Base-by-base conservation (phyloP, 441 rosid species). In the Aquilaria agallochum region DNA sequence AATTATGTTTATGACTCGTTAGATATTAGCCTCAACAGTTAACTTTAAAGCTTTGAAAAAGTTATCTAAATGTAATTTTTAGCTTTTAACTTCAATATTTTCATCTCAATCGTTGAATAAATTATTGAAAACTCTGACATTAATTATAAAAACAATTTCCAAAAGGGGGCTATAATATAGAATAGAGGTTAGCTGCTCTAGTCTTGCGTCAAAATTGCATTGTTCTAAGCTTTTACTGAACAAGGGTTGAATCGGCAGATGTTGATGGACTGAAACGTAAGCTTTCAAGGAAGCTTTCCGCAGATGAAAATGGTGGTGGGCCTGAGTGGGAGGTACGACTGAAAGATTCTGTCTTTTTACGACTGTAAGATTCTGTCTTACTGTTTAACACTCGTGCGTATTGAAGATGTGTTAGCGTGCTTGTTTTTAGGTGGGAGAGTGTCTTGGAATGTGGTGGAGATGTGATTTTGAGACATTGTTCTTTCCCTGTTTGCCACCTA, bases 371-470 rank as follows among this genome's bases (percentile, higher is more conserved):
- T 51, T 15, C 15, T 56, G 53, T 59, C 27, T 20, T 20, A 20
- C 27, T 20, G 27, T 20, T 20, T 20, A 20, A 36, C 7, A 36
- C 42, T 36, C 5, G 7, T 36, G 42, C 5, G 7, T 36, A 8
- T 36, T 36, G 42, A 36, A 5, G 1, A 46, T 61, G 31, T 20
- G 27, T 31, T 48, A 12, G 48, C 53, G 20, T 48, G 55, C 31
- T 64, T n/a, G 40, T 50, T 63, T 59, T 14, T 36, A 92, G 97
- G 77, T 86, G 14, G 86, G 81, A 57, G 97, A 86, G 73, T 90
- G 95, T 67, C 81, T 90, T 56, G 97, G 97, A 4, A 83, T 76
- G 84, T 90, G 96, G 96, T 85, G 98, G 98, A 83, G 85, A 74
- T 74, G 88, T 40, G 92, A 86, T 66, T 90, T 88, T 61, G 96